Evolutionary conservation across 2,329 filamentous ascomycete species (phyloP), one percentile per base, ranked within the genome.

Genomic region (Claviceps quebecensis): DNA sequence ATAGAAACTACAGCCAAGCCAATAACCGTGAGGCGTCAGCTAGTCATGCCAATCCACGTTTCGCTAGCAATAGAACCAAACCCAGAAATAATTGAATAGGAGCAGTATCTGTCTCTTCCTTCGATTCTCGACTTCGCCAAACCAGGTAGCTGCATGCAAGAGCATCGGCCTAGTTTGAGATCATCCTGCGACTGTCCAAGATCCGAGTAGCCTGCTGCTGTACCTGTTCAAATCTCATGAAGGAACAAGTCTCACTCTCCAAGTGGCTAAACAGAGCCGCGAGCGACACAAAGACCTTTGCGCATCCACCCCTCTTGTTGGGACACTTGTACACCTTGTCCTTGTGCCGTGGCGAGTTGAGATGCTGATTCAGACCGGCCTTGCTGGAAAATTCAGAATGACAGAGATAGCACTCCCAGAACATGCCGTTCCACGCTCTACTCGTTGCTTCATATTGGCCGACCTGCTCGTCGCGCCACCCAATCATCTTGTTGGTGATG

Each of bases 401-500:
- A 58, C 79, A 83, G 5, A 82, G 52, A 38, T 57, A 57, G 45
- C 59, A 60, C 29, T 61, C 56, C 23, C 47, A 53, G 2, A 2
- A 52, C 7, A 13, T 0, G 1, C 72, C 71, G 48, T 79, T 77
- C 59, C 63, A 76, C 1, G 72, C 61, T 1, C 51, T 51, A 0
- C 56, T 40, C 0, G 65, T 75, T 1, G 69, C 72, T 5, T 61
- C 54, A 55, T 68, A 69, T 16, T 57, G 16, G 7, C 8, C 36
- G 2, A 67, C 65, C 0, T 61, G 34, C 13, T 48, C 52, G 6
- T 51, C 63, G 8, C 63, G 56, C 70, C 71, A 75, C 16, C 61
- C 71, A 36, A 80, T 59, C 39, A 74, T 68, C 3, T 72, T 72
- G 54, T 72, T 75, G 22, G 76, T 74, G 52, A 83, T 70, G 23